Base-by-base conservation (phyloP, 2,329 filamentous ascomycete genomes). In the Cercospora janseana region DNA sequence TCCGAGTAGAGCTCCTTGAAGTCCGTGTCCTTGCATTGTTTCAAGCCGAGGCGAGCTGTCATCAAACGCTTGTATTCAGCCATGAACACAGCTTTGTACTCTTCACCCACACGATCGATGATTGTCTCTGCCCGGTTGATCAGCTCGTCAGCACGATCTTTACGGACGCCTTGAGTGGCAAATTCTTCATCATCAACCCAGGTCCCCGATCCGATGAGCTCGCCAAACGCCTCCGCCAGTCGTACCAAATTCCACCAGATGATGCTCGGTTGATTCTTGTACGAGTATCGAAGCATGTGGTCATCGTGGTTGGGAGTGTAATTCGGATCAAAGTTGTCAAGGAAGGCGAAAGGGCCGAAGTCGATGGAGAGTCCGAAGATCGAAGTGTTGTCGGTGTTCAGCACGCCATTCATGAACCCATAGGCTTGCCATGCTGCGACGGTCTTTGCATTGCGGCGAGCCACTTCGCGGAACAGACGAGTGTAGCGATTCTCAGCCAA, bases 271-370 rank as follows among this genome's bases (percentile, higher is more conserved):
- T 98, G 93, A 67, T 95, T 95, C 59, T 85, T 85, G 75, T 97
- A 98, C 59, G 83, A 85, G 68, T 98, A 98, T 38, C 93, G 82
- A 23, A 95, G 75, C 72, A 86, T 79, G 65, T 86, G 79, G 65
- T 98, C 93, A 69, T 98, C 93, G 67, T 98, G 93, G 66, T 98
- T 98, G 1, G 93, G 93, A 0, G 93, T 98, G 69, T 97, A 98
- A 12, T 79, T 76, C 0, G 92, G 92, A 63, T 98, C 92, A 64
- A 97, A 98, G 64, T 91, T 90, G 68, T 98, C 93, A 75, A 98
- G 86, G 69, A 98, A 98, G 4, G 93, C 93, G 63, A 98, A 98
- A 0, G 93, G 93, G 0, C 93, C 93, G 66, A 91, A 98, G 70
- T 98, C 93, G 56, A 98, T 86, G 4, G 86, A 92, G 0, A 98